A percentile compares a stretch with the other conserved stretches of the same genome.
Evolutionary conservation across 148 eudicot species (phyloP).

Genomic region (Diospyros kaki): DNA sequence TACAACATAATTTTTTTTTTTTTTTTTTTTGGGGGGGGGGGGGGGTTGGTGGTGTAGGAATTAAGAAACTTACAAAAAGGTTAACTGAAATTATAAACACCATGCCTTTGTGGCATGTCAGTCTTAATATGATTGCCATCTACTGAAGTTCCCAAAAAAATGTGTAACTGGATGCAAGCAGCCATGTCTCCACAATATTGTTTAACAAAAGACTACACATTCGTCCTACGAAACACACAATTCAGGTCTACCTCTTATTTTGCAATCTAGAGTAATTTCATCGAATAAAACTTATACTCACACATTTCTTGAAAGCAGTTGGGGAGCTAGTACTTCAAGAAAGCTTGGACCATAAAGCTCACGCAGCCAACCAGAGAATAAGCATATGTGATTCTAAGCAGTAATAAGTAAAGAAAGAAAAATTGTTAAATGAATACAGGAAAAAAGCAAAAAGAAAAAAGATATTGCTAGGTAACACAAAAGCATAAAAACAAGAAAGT

Average conservation of each 20-base stretch:
- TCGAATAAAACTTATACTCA: constrained; percentile 36
- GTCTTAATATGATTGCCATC: neutral
- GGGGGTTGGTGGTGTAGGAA: no score
- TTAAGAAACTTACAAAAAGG: neutral
- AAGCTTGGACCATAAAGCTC: constrained; percentile 85
- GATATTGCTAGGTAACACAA: neutral
- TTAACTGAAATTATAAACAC: neutral
- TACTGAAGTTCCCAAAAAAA: neutral
- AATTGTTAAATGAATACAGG: neutral
- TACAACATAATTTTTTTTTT: no score
- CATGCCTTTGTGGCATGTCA: neutral
- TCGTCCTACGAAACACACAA: neutral
- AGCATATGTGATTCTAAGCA: constrained; percentile 73
- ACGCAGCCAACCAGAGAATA: constrained; percentile 91
- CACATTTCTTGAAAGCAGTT: constrained; percentile 82
- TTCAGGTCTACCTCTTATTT: neutral
- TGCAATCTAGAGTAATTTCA: neutral
- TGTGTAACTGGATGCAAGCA: neutral
- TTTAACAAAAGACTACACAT: neutral
- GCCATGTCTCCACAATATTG: neutral
- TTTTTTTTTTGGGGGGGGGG: no score
- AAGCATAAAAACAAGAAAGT: neutral
- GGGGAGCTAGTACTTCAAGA: constrained; percentile 81
- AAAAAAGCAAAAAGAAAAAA: neutral
- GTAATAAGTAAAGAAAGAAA: constrained; percentile 16